A percentile compares a stretch with the other conserved stretches of the same genome.
Evolutionary conservation across 179 eudicot genomes (phyloP).

Genomic region (Nepenthes alata): DNA sequence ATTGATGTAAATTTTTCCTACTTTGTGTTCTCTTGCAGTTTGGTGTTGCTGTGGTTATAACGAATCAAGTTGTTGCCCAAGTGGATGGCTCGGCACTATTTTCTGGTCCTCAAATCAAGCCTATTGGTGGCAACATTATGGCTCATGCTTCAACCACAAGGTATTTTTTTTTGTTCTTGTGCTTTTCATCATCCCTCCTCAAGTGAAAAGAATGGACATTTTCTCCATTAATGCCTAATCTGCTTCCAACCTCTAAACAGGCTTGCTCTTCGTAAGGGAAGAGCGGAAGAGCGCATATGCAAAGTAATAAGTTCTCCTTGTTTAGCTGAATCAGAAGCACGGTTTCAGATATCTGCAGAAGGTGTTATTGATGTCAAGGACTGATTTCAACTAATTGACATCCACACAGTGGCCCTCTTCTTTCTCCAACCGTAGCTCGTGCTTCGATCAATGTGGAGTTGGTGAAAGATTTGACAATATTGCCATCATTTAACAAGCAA

Average conservation of each 20-base stretch:
- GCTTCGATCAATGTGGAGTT: too few species aligned
- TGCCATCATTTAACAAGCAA: too few species aligned
- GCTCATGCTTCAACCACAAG: conserved; percentile 98
- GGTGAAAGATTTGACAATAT: too few species aligned
- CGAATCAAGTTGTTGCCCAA: conserved; percentile 95
- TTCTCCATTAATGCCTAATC: not conserved
- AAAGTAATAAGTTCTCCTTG: conserved; percentile 96
- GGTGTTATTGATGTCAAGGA: conserved; percentile 89
- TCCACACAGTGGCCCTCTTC: too few species aligned
- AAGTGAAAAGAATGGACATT: not conserved
- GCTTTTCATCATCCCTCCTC: not conserved
- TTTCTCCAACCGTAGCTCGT: too few species aligned
- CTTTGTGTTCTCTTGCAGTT: conserved; percentile 31
- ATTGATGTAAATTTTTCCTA: not conserved
- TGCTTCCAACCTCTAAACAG: conserved; percentile 20
- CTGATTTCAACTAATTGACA: conserved; percentile 12
- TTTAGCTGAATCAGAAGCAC: conserved; percentile 92
- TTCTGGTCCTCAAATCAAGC: conserved; percentile 93
- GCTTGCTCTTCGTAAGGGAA: conserved; percentile 83
- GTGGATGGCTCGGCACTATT: conserved; percentile 92
- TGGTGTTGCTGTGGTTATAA: conserved; percentile 96
- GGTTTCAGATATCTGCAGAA: conserved; percentile 71
- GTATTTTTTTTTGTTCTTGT: conserved; percentile 18
- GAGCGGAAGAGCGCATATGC: conserved; percentile 93
- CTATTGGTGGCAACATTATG: conserved; percentile 99